Conservation (phyloP, 306 rosid genomes). For the Cucumis hystrix region DNA sequence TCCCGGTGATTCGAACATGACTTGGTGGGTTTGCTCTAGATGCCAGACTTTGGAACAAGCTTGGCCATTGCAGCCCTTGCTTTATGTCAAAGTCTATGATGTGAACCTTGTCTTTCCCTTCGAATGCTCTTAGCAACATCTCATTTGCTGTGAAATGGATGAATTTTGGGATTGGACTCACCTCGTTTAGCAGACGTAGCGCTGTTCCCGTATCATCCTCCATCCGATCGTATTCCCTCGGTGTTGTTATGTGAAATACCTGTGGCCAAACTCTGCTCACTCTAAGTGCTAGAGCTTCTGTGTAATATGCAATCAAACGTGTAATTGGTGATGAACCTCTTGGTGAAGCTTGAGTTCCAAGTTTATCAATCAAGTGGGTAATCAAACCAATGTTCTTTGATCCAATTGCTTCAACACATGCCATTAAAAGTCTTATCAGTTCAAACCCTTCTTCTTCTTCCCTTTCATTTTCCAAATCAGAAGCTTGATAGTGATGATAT, state of each 20-base stretch:
- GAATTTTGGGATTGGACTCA: slow-evolving; percentile 74
- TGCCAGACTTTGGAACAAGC: slow-evolving; percentile 85
- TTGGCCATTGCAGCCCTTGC: slow-evolving; percentile 96
- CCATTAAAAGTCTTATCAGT: slow-evolving; percentile 53
- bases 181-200: slow-evolving; percentile 66
- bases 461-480: slow-evolving; percentile 27
- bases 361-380: slow-evolving; percentile 52
- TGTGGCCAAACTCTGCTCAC: slow-evolving; percentile 88
- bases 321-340: slow-evolving; percentile 41
- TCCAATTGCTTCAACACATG: slow-evolving; percentile 79
- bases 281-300: slow-evolving; percentile 81
- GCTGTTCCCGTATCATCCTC: slow-evolving; percentile 64
- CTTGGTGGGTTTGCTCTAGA: slow-evolving; percentile 70
- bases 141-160: slow-evolving; percentile 89
- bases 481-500: slow-evolving; percentile 24
- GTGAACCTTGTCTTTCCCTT: slow-evolving; percentile 95
- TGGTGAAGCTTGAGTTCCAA: slow-evolving; percentile 85
- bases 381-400: slow-evolving; percentile 47
- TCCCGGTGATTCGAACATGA: slow-evolving; percentile 81
- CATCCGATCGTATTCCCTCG: slow-evolving; percentile 63
- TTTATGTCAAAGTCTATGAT: slow-evolving; percentile 85
- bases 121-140: slow-evolving; percentile 76
- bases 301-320: slow-evolving; percentile 58
- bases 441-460: slow-evolving; percentile 53
- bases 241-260: slow-evolving; percentile 53